Base-by-base conservation (phyloP, 2,329 filamentous ascomycete species). In the Tolypocladium endophyticum region DNA sequence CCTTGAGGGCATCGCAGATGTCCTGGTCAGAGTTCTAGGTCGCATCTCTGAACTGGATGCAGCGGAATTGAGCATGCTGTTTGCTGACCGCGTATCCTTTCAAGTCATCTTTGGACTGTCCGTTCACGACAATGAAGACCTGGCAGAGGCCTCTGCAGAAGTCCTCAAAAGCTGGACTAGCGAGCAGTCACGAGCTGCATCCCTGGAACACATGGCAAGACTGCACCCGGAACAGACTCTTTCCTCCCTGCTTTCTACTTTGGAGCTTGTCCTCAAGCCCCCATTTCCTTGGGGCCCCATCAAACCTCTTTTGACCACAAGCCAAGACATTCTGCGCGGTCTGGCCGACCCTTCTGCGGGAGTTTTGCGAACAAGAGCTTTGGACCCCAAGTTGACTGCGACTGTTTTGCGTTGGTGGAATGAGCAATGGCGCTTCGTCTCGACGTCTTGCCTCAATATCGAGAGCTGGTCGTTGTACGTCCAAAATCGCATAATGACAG, bases 161-260 rank as follows among this genome's bases (percentile, higher is more conserved):
- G 77, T 97, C 35, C 82, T 97, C 64, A 96, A 96, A 72, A 85
- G 85, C 41, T 84, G 93, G 66, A 94, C 90, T 41, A 83, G 83
- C 11, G 85, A 95, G 71, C 70, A 77, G 39, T 76, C 75, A 25
- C 79, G 82, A 47, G 71, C 69, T 38, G 65, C 68, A 14, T 73
- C 74, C 2, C 67, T 75, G 23, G 70, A 75, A 57, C 72, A 76
- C 56, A 74, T 76, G 69, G 71, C 73, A 8, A 71, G 73, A 52
- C 66, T 72, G 1, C 74, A 76, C 56, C 71, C 75, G 7, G 74
- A 76, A 18, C 72, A 74, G 64, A 76, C 74, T 0, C 62, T 76
- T 14, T 71, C 73, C 9, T 75, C 74, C 1, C 76, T 85, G 54
- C 78, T 79, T 3, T 76, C 69, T 69, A 67, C 71, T 12, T 47